These are phyloP conservation scores for Pholiota conissans DNA, from an alignment of 768 basidiomycete species.

Conservation along the genomic window DNA sequence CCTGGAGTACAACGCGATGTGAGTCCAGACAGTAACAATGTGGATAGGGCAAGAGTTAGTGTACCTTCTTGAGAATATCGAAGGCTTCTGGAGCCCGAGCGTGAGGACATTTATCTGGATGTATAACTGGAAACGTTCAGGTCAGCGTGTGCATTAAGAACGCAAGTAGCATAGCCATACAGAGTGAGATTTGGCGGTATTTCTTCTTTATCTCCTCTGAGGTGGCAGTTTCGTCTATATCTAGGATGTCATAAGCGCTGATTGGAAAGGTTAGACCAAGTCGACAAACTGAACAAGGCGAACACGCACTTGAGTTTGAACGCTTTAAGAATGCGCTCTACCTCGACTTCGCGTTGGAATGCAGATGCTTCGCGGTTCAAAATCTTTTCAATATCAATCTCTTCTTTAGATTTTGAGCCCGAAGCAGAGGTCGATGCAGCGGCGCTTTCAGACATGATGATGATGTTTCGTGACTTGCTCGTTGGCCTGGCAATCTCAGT, in stretches of 20 bases:
- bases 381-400: conserved; percentile 75
- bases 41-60: conserved; percentile 4
- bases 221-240: conserved; percentile 69
- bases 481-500: too few species aligned
- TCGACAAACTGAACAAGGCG: background rate
- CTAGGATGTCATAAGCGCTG: conserved; percentile 93
- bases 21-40: background rate
- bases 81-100: conserved; percentile 89
- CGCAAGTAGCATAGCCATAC: conserved; percentile 41
- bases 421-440: background rate
- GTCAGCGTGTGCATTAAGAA: background rate
- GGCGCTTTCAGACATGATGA: background rate
- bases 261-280: background rate
- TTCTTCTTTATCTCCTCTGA: conserved; percentile 88
- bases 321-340: conserved; percentile 88
- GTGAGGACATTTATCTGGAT: conserved; percentile 97
- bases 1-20: conserved; percentile 46
- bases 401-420: conserved; percentile 23
- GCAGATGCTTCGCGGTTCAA: conserved; percentile 80
- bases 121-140: conserved; percentile 69
- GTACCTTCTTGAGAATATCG: conserved; percentile 89
- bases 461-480: too few species aligned
- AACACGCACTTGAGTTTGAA: conserved; percentile 91
- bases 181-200: conserved; percentile 82
- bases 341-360: conserved; percentile 84